These are phyloP conservation scores for Citrus inodora DNA, from an alignment of 345 rosid genomes.

Conservation along the genomic window DNA sequence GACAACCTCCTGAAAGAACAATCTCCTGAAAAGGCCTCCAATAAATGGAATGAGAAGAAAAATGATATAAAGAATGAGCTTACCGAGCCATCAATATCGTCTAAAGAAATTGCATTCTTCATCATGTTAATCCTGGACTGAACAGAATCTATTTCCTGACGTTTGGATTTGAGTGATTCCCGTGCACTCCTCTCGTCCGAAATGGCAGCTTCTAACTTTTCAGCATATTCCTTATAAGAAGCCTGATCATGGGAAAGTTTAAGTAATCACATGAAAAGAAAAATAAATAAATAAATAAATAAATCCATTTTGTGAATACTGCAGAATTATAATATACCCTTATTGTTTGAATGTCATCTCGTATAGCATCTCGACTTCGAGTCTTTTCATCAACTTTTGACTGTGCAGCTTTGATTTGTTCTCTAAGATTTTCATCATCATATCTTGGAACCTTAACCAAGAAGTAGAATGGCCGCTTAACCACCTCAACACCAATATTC, in stretches of 20 bases:
- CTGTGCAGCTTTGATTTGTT: conserved; percentile 53
- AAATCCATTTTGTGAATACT: conserved; percentile 1
- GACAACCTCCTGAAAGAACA: not conserved
- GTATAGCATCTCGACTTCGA: conserved; percentile 54
- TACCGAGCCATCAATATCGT: conserved; percentile 65
- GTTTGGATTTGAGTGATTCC: conserved; percentile 49
- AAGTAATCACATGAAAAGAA: conserved; percentile 14
- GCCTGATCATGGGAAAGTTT: conserved; percentile 38
- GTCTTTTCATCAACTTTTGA: conserved; percentile 60
- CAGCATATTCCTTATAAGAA: conserved; percentile 34
- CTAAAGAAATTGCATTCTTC: conserved; percentile 48
- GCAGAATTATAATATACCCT: conserved; percentile 36
- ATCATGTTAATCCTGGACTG: conserved; percentile 46
- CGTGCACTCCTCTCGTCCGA: conserved; percentile 62
- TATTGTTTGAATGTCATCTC: conserved; percentile 40
- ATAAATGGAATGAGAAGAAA: not conserved
- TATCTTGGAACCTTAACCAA: conserved; percentile 63
- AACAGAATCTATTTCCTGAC: conserved; percentile 65
- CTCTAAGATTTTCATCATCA: conserved; percentile 46
- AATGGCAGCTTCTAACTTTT: conserved; percentile 39
- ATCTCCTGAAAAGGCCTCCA: not conserved
- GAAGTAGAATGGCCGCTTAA: conserved; percentile 48
- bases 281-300: not conserved
- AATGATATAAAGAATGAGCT: conserved; percentile 5
- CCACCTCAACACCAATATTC: conserved; percentile 34